A percentile compares a stretch with the other conserved stretches of the same genome.
These are phyloP conservation scores for Paramecium bursaria DNA, from an alignment of 73 alveolate species.

Conservation along the genomic window DNA sequence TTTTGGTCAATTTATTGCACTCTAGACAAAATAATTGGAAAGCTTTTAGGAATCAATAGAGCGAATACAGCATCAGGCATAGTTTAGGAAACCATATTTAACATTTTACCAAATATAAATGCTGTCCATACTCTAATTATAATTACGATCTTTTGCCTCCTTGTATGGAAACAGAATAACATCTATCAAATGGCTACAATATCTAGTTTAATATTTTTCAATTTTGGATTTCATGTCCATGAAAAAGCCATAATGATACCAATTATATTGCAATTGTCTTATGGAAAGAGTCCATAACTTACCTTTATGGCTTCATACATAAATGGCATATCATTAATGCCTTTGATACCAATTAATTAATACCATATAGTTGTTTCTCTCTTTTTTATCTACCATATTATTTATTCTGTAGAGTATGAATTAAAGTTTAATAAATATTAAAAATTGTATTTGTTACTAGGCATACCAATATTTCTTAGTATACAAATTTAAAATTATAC, in stretches of 20 bases:
- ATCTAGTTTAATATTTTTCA: slow-evolving; percentile 85
- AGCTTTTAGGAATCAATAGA: slow-evolving; percentile 17
- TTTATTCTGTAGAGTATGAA: slow-evolving; percentile 57
- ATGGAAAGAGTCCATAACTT: neutral
- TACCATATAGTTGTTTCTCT: slow-evolving; percentile 34
- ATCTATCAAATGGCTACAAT: slow-evolving; percentile 49
- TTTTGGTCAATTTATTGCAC: slow-evolving; percentile 87
- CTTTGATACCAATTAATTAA: slow-evolving; percentile 38
- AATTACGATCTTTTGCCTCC: slow-evolving; percentile 61
- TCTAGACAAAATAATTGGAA: slow-evolving; percentile 71
- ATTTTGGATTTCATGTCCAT: slow-evolving; percentile 93
- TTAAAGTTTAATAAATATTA: neutral
- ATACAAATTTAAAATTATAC: neutral
- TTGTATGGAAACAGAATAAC: slow-evolving; percentile 35
- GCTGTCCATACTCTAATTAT: slow-evolving; percentile 69
- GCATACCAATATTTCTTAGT: neutral
- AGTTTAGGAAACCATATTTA: slow-evolving; percentile 79
- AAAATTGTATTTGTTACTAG: neutral
- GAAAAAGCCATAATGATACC: slow-evolving; percentile 90
- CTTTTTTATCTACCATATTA: slow-evolving; percentile 51
- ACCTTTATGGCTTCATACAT: slow-evolving; percentile 59
- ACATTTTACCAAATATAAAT: slow-evolving; percentile 75
- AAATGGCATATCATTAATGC: slow-evolving; percentile 20
- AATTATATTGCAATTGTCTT: slow-evolving; percentile 72
- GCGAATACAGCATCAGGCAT: slow-evolving; percentile 75